Conservation (phyloP, 2,329 filamentous ascomycete genomes). For the Claviceps quebecensis region DNA sequence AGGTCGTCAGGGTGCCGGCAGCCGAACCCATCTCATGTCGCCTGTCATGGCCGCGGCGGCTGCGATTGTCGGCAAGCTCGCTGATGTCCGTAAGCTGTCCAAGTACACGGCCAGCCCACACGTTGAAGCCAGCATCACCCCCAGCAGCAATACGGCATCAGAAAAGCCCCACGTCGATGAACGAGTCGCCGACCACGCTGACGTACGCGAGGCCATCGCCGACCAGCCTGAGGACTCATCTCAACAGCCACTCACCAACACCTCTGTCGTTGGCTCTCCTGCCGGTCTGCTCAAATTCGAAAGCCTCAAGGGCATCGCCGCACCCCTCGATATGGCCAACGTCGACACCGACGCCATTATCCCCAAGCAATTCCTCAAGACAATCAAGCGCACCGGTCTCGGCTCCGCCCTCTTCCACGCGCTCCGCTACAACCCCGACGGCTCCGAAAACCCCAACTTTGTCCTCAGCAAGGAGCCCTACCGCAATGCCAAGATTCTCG, state of each 20-base stretch:
- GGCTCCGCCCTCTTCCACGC: conserved; percentile 77
- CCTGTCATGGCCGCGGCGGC: conserved; percentile 92
- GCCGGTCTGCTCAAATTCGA: conserved; percentile 73
- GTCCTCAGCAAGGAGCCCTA: conserved; percentile 85
- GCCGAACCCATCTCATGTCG: conserved; percentile 90
- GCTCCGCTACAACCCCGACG: conserved; percentile 63
- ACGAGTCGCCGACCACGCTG: conserved; percentile 34
- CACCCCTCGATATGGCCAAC: conserved; percentile 75
- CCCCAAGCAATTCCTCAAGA: conserved; percentile 98
- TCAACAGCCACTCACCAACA: conserved; percentile 46
- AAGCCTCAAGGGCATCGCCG: conserved; percentile 72
- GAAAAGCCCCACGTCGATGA: conserved; percentile 39
- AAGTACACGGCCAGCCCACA: conserved; percentile 44
- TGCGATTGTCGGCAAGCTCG: conserved; percentile 77
- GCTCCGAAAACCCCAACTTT: conserved; percentile 65
- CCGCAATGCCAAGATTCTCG: conserved; percentile 71
- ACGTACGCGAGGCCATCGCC: conserved; percentile 36
- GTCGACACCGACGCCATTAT: conserved; percentile 99
- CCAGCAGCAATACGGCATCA: conserved; percentile 9
- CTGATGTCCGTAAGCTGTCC: conserved; percentile 74
- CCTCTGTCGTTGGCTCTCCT: conserved; percentile 27
- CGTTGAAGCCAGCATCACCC: conserved; percentile 39
- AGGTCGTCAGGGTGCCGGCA: conserved; percentile 81
- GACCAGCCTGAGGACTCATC: conserved; percentile 49
- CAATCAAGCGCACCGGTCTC: conserved; percentile 93